phyloP scores from a whole-genome alignment of 768 basidiomycete genomes.

The Amanita pseudoporphyria region DNA sequence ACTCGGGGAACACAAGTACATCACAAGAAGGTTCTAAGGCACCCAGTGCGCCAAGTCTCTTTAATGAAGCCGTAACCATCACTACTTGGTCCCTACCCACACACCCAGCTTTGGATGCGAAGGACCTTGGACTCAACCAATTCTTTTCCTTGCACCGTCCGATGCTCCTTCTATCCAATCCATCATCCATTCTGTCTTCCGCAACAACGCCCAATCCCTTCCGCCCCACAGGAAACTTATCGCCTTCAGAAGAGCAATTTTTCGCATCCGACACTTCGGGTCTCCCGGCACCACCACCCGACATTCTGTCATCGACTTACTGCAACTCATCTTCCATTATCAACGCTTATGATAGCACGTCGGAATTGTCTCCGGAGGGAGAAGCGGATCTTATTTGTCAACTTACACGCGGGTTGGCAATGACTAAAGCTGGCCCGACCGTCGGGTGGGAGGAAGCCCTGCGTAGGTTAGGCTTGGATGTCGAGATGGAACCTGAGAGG shows the following conservation, averaged over 20 bases:
- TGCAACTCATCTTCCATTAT: conserved; percentile 7
- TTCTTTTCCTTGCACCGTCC: conserved; percentile 82
- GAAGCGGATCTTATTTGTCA: conserved; percentile 77
- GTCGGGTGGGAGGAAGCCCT: conserved; percentile 64
- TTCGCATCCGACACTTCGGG: conserved; percentile 1
- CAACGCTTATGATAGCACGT: conserved; percentile 25
- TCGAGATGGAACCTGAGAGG: conserved; percentile 37
- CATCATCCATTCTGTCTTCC: conserved; percentile 40
- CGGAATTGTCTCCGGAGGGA: conserved; percentile 50
- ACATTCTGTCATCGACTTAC: conserved; percentile 8
- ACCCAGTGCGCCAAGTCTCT: not conserved
- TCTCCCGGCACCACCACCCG: not conserved
- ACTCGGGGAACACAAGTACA: not conserved
- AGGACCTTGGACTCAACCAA: conserved; percentile 72
- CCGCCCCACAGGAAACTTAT: conserved; percentile 8
- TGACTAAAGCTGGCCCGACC: conserved; percentile 51
- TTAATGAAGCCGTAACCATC: conserved; percentile 3
- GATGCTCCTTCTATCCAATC: conserved; percentile 57
- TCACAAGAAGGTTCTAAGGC: not conserved
- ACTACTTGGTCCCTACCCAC: conserved; percentile 13
- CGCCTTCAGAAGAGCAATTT: not conserved
- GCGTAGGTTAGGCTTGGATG: conserved; percentile 51
- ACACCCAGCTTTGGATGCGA: conserved; percentile 51
- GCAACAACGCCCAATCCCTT: conserved; percentile 20
- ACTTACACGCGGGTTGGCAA: conserved; percentile 64